Conservation (phyloP, 352 stramenopile species). For the Phytophthora pinifolia region DNA sequence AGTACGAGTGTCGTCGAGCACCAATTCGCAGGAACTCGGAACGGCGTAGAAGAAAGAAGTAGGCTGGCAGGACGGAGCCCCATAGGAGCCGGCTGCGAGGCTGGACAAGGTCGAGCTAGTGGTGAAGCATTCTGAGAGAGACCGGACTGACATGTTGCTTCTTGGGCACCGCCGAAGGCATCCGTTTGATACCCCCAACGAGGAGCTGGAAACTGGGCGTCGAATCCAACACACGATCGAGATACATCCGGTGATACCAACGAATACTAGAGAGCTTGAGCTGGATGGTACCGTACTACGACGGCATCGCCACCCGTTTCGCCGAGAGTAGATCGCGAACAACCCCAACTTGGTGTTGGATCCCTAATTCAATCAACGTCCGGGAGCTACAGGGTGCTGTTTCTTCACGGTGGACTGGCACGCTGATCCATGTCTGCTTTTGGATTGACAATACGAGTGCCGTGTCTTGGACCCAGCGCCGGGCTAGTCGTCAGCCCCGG, state of each 20-base stretch:
- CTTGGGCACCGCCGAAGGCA: background rate
- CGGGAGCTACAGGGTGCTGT: too few relatives aligned
- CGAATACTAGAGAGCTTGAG: conserved; percentile 5
- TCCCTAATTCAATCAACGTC: too few relatives aligned
- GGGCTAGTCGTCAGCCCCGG: too few relatives aligned
- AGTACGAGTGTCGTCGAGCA: background rate
- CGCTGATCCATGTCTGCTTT: too few relatives aligned
- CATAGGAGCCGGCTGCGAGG: conserved; percentile 4
- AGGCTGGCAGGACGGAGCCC: conserved; percentile 6
- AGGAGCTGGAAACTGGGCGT: conserved; percentile 5
- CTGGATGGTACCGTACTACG: too few relatives aligned
- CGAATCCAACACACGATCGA: background rate
- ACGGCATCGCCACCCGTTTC: too few relatives aligned
- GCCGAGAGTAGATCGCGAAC: too few relatives aligned
- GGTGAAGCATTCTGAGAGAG: conserved; percentile 10
- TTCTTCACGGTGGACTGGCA: too few relatives aligned
- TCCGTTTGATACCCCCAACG: background rate
- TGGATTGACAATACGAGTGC: too few relatives aligned
- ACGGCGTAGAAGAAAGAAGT: conserved; percentile 13
- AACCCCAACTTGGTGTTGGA: too few relatives aligned
- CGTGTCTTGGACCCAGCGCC: too few relatives aligned
- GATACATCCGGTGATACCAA: conserved; percentile 5
- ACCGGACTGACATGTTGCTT: conserved; percentile 9
- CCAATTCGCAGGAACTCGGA: conserved; percentile 5
- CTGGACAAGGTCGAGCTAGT: background rate